Evolutionary conservation across 805 yeast species (phyloP).

Genomic region (Wickerhamomyces xylosicus): DNA sequence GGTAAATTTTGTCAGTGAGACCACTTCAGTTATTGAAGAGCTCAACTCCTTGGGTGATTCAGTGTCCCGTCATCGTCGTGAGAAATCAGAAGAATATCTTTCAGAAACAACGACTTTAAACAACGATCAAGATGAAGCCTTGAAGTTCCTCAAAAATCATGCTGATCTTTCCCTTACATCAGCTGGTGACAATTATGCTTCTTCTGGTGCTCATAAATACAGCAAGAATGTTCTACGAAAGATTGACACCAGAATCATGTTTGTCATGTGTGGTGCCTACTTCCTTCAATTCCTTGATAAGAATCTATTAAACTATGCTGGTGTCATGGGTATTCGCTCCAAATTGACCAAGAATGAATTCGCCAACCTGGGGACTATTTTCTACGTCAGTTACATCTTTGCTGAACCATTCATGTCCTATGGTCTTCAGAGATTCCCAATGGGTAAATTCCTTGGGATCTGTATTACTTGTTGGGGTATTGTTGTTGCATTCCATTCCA

Average conservation of each 20-base stretch:
- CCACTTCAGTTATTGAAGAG: too few relatives aligned
- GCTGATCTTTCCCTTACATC: conserved; percentile 5
- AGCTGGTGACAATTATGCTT: conserved; percentile 9
- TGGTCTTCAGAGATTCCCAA: conserved; percentile 40
- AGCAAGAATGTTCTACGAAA: conserved; percentile 18
- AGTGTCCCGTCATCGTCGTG: too few relatives aligned
- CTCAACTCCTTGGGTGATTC: too few relatives aligned
- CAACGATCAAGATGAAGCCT: conserved; percentile 16
- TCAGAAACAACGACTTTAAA: conserved; percentile 8
- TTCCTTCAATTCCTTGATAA: conserved; percentile 52
- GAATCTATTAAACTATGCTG: conserved; percentile 48
- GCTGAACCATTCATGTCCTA: conserved; percentile 42
- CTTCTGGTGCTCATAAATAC: neutral
- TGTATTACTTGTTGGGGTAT: conserved; percentile 46
- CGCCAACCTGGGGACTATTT: conserved; percentile 42
- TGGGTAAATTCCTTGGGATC: conserved; percentile 37
- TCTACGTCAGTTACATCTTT: conserved; percentile 42
- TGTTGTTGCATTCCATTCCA: conserved; percentile 40
- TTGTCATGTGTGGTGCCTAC: conserved; percentile 42
- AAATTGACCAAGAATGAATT: conserved; percentile 38
- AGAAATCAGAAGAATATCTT: too few relatives aligned
- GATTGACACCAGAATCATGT: conserved; percentile 37
- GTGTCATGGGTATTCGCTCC: conserved; percentile 51
- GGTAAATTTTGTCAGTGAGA: too few relatives aligned
- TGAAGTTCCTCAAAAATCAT: conserved; percentile 12